Evolutionary conservation across 164 flowering plant species (phyloP).

Genomic region (Nelumbo lutea): DNA sequence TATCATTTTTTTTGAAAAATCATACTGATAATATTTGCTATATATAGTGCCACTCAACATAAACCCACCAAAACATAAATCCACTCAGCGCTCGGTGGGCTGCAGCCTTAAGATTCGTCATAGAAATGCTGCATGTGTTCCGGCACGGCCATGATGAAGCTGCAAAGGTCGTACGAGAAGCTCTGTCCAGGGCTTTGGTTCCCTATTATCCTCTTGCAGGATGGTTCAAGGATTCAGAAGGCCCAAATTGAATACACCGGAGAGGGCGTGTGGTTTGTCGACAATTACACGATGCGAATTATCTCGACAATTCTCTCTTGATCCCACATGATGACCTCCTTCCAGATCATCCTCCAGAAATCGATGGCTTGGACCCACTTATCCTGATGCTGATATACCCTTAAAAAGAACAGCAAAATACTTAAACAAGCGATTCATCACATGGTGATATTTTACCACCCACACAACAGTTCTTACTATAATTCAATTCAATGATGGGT

Average conservation of each 20-base stretch:
- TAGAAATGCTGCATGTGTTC: constrained; percentile 49
- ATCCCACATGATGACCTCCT: constrained; percentile 40
- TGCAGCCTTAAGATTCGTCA: constrained; percentile 40
- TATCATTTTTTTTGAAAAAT: too few relatives aligned
- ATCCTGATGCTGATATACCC: constrained; percentile 50
- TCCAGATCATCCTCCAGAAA: constrained; percentile 29
- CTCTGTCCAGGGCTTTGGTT: constrained; percentile 32
- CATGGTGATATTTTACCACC: too few relatives aligned
- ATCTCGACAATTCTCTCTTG: constrained; percentile 29
- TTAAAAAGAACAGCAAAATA: too few relatives aligned
- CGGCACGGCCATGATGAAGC: constrained; percentile 32
- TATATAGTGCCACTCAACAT: too few relatives aligned
- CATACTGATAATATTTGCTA: too few relatives aligned
- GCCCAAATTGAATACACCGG: constrained; percentile 40
- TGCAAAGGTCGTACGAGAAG: constrained; percentile 33
- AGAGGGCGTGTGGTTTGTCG: constrained; percentile 44
- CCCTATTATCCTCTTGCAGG: constrained; percentile 74
- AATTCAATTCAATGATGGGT: constrained; percentile 16
- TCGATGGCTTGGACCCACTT: constrained; percentile 32
- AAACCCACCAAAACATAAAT: too few relatives aligned
- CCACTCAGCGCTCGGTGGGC: constrained; percentile 41
- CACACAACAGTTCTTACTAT: too few relatives aligned
- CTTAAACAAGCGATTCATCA: too few relatives aligned
- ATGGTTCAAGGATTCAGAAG: constrained; percentile 27
- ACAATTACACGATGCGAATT: constrained; percentile 30